These are phyloP conservation scores for Debaryomyces prosopidis DNA, from an alignment of 805 yeast species.

Conservation along the genomic window DNA sequence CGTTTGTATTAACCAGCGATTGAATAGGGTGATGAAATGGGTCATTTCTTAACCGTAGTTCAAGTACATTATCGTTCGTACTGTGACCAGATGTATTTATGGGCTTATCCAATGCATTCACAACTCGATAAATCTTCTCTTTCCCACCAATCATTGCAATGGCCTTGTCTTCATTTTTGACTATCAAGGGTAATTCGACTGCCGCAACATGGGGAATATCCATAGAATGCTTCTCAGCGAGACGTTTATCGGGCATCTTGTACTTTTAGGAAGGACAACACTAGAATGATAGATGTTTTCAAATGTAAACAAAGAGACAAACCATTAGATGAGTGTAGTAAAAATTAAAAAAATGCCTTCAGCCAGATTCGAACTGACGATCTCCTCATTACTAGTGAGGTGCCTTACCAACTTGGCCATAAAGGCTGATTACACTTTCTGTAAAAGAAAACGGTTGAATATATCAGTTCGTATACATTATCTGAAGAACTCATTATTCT, in stretches of 20 bases:
- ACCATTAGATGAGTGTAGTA: neutral
- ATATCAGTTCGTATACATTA: too few species aligned
- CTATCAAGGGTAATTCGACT: slow-evolving; percentile 76
- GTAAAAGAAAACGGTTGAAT: too few species aligned
- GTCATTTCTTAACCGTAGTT: slow-evolving; percentile 40
- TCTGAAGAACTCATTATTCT: too few species aligned
- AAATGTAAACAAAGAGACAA: neutral
- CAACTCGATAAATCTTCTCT: slow-evolving; percentile 39
- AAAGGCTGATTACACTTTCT: slow-evolving; percentile 10
- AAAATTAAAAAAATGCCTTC: slow-evolving; percentile 17
- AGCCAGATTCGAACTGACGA: slow-evolving; percentile 25
- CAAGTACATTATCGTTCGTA: slow-evolving; percentile 37
- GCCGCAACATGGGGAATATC: slow-evolving; percentile 75
- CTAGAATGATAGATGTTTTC: too few species aligned
- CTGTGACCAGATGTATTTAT: slow-evolving; percentile 11
- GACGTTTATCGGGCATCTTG: neutral
- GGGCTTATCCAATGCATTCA: slow-evolving; percentile 33
- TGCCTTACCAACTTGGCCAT: slow-evolving; percentile 26
- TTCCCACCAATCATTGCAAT: slow-evolving; percentile 69
- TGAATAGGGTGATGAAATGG: slow-evolving; percentile 63
- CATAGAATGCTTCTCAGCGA: slow-evolving; percentile 58
- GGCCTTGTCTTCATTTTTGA: slow-evolving; percentile 63
- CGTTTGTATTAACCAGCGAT: slow-evolving; percentile 52
- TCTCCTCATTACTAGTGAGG: slow-evolving; percentile 21
- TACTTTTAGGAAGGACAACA: too few species aligned